Percentiles rank a stretch among this genome's conserved stretches.
Conservation (phyloP, 306 rosid species). For the Inga laurina region DNA sequence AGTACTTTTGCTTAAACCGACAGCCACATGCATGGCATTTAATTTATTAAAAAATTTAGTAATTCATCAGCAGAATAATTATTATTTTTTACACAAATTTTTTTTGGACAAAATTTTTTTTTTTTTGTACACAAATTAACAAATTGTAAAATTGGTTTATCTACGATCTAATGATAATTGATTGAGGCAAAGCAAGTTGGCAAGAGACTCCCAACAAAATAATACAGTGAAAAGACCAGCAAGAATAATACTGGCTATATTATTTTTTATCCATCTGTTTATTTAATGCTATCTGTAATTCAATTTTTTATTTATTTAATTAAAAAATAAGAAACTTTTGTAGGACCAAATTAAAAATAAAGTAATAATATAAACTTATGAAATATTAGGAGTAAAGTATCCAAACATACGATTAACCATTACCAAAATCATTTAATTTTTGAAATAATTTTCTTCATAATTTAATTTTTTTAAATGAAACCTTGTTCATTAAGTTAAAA, state of each 20-base stretch:
- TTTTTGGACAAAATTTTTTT: too few relatives aligned
- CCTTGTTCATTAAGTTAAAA: background rate
- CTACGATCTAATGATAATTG: background rate
- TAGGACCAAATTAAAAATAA: background rate
- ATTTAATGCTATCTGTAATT: background rate
- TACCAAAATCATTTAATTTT: background rate
- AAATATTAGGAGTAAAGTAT: too few relatives aligned
- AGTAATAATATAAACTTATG: too few relatives aligned
- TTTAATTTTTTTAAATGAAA: background rate
- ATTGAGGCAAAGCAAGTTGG: background rate
- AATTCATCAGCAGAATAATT: too few relatives aligned
- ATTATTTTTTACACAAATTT: background rate
- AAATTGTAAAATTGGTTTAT: background rate
- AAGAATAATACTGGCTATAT: background rate
- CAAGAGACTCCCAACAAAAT: background rate
- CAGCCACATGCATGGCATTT: background rate
- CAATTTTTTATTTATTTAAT: background rate
- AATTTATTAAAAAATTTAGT: background rate
- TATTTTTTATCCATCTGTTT: background rate
- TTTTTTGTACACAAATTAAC: background rate
- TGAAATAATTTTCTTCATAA: background rate
- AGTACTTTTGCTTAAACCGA: conserved; percentile 20
- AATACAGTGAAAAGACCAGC: background rate
- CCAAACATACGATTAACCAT: background rate
- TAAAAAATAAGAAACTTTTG: too few relatives aligned